These are phyloP conservation scores for Aspergillus bertholletiae DNA, from an alignment of 495 filamentous ascomycete species.

Conservation along the genomic window DNA sequence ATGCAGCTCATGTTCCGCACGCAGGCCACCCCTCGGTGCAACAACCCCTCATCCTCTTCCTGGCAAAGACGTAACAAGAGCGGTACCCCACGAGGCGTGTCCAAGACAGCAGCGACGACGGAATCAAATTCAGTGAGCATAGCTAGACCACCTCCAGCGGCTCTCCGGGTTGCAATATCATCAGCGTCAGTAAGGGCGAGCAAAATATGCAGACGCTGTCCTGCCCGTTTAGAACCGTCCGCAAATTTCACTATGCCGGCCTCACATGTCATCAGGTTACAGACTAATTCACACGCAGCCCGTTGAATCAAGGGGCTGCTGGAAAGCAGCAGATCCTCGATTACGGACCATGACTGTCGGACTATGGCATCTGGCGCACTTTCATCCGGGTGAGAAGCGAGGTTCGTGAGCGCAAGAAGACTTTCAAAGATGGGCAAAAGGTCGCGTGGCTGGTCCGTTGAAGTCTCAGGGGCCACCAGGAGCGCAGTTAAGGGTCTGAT, in stretches of 20 bases:
- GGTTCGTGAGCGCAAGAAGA: conserved; percentile 87
- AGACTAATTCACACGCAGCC: conserved; percentile 83
- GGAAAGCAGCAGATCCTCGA: conserved; percentile 81
- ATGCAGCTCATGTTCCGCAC: conserved; percentile 49
- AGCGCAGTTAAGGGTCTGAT: conserved; percentile 76
- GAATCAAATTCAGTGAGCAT: conserved; percentile 74
- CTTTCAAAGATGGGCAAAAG: conserved; percentile 89
- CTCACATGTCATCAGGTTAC: conserved; percentile 83
- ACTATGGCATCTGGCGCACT: conserved; percentile 68
- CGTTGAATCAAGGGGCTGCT: conserved; percentile 73
- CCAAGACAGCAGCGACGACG: conserved; percentile 64
- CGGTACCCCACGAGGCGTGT: conserved; percentile 63
- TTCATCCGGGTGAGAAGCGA: conserved; percentile 73
- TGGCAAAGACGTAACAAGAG: conserved; percentile 69
- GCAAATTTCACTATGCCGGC: conserved; percentile 72
- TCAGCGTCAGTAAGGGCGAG: conserved; percentile 85
- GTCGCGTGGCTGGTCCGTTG: conserved; percentile 62
- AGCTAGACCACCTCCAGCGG: conserved; percentile 85
- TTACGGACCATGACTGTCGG: conserved; percentile 61
- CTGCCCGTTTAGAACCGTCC: conserved; percentile 61
- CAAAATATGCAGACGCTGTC: conserved; percentile 72
- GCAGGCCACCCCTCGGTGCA: conserved; percentile 75
- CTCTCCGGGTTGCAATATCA: conserved; percentile 71
- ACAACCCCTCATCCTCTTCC: conserved; percentile 71
- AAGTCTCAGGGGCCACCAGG: conserved; percentile 49